Conservation (phyloP, 176 grass and related monocot species). For the Olyra latifolia region DNA sequence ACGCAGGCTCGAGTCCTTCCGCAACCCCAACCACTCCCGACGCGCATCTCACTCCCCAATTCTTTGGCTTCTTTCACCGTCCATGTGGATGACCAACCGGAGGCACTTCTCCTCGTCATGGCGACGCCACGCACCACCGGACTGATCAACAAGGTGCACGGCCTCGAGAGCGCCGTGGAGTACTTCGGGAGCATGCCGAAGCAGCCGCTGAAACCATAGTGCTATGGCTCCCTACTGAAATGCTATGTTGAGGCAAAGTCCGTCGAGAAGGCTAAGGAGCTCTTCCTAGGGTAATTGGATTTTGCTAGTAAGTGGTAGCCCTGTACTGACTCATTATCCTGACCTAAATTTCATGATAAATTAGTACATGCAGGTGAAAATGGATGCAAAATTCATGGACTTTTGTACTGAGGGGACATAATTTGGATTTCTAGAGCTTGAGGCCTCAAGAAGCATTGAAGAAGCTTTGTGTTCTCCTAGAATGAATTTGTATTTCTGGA, state of each 20-base stretch:
- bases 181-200: conserved; percentile 47
- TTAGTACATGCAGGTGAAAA: too few relatives aligned
- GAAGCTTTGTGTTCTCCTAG: too few relatives aligned
- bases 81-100: conserved; percentile 65
- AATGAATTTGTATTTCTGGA: too few relatives aligned
- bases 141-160: conserved; percentile 54
- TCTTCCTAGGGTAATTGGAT: too few relatives aligned
- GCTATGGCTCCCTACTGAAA: conserved; percentile 57
- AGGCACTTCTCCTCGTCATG: conserved; percentile 34
- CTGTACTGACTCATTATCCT: too few relatives aligned
- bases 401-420: too few relatives aligned
- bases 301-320: too few relatives aligned
- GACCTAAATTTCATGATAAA: too few relatives aligned
- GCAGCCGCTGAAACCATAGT: conserved; percentile 38
- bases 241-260: conserved; percentile 53
- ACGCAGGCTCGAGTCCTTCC: too few relatives aligned
- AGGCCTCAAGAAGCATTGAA: too few relatives aligned
- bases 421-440: too few relatives aligned
- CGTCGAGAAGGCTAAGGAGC: conserved; percentile 45
- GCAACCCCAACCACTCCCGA: not conserved
- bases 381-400: too few relatives aligned
- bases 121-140: conserved; percentile 50
- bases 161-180: conserved; percentile 47
- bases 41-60: conserved; percentile 1
- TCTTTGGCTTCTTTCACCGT: conserved; percentile 41